These are phyloP conservation scores for Aspergillus bertholletiae DNA, from an alignment of 495 filamentous ascomycete genomes.

Conservation along the genomic window DNA sequence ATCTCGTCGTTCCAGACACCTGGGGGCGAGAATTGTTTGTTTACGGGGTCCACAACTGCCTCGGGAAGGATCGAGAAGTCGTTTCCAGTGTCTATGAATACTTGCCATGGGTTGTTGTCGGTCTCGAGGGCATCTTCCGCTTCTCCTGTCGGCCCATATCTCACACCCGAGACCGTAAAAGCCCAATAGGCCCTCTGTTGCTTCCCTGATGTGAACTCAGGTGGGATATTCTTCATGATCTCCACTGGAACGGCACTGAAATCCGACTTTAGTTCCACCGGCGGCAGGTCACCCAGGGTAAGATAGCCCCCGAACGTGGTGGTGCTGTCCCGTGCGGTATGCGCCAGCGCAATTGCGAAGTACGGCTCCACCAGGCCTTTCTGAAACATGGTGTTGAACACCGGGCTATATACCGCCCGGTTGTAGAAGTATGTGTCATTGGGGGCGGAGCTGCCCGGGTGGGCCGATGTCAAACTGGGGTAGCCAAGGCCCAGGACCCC, in stretches of 20 bases:
- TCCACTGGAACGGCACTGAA: constrained; percentile 23
- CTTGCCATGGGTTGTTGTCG: constrained; percentile 27
- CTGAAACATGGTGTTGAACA: constrained; percentile 55
- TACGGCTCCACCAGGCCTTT: constrained; percentile 50
- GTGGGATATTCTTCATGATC: constrained; percentile 15
- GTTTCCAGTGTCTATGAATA: constrained; percentile 70
- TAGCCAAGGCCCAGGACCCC: constrained; percentile 63
- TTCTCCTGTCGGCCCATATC: constrained; percentile 8
- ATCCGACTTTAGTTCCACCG: constrained; percentile 14
- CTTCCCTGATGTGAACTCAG: constrained; percentile 9
- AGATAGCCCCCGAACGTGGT: constrained; percentile 23
- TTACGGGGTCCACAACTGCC: constrained; percentile 53
- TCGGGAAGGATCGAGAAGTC: constrained; percentile 57
- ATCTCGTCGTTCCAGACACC: constrained; percentile 35
- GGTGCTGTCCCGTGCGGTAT: constrained; percentile 13
- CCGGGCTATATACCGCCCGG: constrained; percentile 45
- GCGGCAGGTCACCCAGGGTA: constrained; percentile 23
- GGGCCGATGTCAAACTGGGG: constrained; percentile 41
- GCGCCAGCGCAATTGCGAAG: constrained; percentile 45
- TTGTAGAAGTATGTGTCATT: constrained; percentile 25
- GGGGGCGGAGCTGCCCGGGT: constrained; percentile 24
- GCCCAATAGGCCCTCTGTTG: constrained; percentile 23
- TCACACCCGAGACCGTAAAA: constrained; percentile 13
- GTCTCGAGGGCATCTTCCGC: not conserved
- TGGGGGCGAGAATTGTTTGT: constrained; percentile 57